These are phyloP conservation scores for Leccinum barrowsii DNA, from an alignment of 768 basidiomycete genomes.

Conservation along the genomic window DNA sequence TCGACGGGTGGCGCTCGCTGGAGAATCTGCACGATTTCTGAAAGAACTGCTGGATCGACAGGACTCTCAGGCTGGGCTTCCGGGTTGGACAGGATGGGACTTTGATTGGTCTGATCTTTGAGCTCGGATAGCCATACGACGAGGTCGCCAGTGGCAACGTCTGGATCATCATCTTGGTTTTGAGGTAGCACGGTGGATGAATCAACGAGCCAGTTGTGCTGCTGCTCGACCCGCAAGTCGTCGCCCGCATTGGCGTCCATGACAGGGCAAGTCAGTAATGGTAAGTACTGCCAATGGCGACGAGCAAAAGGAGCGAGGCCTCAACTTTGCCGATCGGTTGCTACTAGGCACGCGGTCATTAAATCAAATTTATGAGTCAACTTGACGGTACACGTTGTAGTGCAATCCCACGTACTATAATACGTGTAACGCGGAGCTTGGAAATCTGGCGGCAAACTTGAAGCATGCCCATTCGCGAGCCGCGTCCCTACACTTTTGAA, in stretches of 20 bases:
- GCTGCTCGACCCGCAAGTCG: background rate
- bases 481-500: constrained; percentile 32
- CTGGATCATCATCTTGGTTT: background rate
- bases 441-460: constrained; percentile 41
- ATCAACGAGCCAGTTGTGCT: too few species aligned
- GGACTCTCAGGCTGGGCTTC: background rate
- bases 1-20: background rate
- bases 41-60: background rate
- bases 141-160: background rate
- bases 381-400: too few species aligned
- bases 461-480: constrained; percentile 42
- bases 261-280: background rate
- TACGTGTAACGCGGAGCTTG: constrained; percentile 33
- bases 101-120: background rate
- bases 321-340: background rate
- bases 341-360: too few species aligned
- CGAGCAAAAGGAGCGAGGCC: background rate
- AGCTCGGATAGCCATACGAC: background rate
- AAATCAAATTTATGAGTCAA: too few species aligned
- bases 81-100: background rate
- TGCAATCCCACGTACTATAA: too few species aligned
- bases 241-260: background rate
- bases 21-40: background rate
- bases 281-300: too few species aligned
- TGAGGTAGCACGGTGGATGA: too few species aligned